Base-by-base conservation (phyloP, 2,329 filamentous ascomycete genomes). In the Sclerotinia borealis region DNA sequence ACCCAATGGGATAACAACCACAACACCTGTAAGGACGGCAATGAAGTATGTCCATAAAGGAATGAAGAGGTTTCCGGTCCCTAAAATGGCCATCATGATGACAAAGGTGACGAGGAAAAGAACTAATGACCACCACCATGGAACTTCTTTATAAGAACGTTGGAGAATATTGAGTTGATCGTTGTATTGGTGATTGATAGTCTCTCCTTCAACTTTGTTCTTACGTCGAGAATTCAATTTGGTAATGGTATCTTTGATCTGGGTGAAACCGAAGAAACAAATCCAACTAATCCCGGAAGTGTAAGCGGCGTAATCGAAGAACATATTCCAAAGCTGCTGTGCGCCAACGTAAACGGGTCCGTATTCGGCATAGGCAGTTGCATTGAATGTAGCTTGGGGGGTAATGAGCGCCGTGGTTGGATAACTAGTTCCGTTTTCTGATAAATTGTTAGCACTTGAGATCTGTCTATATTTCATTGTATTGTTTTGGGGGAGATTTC, bases 21-120 rank as follows among this genome's bases (percentile, higher is more conserved):
- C 64, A 0, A 80, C 83, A 0, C 83, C 83, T 0, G 80, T 85
- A 1, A 75, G 75, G 15, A 87, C 75, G 2, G 79, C 85, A 2
- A 86, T 79, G 61, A 87, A 80, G 60, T 83, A 82, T 0, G 84
- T 85, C 81, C 81, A 87, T 41, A 82, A 77, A 0, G 84, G 84
- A 52, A 87, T 84, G 68, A 81, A 86, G 15, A 86, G 76, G 17
- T 81, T 75, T 1, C 81, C 80, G 4, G 76, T 77, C 0, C 77
- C 80, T 0, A 84, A 74, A 49, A 83, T 81, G 0, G 78, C 77
- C 58, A 85, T 74, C n/a, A 85, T 75, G 15, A 79, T 75, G 7
- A 80, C 68, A 63, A 83, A 81, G 0, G 81, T 81, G 1, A 72
- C 75, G 1, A 76, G 52, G 66, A 86, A 86, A 5, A 86, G 74